phyloP scores from a whole-genome alignment of 495 filamentous ascomycete species.

The Penicillium canescens region DNA sequence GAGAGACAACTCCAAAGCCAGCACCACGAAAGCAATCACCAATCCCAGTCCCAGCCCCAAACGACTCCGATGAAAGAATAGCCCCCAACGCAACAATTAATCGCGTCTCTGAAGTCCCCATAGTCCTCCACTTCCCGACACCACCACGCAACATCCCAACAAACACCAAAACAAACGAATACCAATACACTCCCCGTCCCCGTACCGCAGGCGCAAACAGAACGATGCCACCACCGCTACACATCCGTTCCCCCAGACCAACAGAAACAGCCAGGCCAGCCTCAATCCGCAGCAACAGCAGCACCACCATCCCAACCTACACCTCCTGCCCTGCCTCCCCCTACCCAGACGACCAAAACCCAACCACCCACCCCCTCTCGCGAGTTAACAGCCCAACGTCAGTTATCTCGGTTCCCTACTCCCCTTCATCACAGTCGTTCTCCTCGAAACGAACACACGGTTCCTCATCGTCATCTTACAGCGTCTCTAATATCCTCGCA shows the following conservation, averaged over 20 bases:
- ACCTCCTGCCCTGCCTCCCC: constrained; percentile 20
- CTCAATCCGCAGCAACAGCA: constrained; percentile 33
- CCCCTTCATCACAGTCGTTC: constrained; percentile 11
- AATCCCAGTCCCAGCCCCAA: not conserved
- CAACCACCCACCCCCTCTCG: constrained; percentile 13
- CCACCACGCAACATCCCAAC: constrained; percentile 10
- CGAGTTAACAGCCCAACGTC: constrained; percentile 26
- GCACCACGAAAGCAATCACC: constrained; percentile 4
- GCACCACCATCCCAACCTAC: constrained; percentile 24
- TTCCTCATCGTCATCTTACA: constrained; percentile 24
- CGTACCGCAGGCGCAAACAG: constrained; percentile 28
- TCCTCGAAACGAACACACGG: constrained; percentile 23
- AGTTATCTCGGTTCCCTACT: constrained; percentile 15
- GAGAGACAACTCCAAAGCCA: not conserved
- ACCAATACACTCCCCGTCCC: constrained; percentile 11
- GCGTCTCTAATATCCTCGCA: constrained; percentile 23
- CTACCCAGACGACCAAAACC: constrained; percentile 13
- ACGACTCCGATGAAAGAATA: not conserved
- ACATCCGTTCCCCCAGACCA: constrained; percentile 11
- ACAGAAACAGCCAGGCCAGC: constrained; percentile 23
- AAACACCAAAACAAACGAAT: not conserved
- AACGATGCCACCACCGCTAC: constrained; percentile 9
- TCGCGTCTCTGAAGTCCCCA: constrained; percentile 29
- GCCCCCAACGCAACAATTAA: constrained; percentile 20
- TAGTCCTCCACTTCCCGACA: constrained; percentile 21